These are phyloP conservation scores for Thyridium curvatum DNA, from an alignment of 2,329 filamentous ascomycete species.

Conservation along the genomic window DNA sequence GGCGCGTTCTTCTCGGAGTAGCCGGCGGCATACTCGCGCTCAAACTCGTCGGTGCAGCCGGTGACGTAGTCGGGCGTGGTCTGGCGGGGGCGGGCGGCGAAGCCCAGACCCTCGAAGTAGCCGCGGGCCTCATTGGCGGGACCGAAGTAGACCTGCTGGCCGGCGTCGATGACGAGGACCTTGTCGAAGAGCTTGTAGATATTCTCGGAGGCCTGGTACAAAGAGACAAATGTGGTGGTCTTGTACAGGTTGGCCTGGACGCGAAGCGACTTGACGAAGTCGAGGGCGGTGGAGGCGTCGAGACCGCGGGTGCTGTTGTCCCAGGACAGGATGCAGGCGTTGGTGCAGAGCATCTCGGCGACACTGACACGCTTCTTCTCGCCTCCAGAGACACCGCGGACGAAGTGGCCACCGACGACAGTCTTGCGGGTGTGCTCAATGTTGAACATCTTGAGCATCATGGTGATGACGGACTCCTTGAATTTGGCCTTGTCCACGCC, in stretches of 20 bases:
- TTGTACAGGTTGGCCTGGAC: constrained; percentile 80
- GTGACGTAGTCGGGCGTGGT: constrained; percentile 80
- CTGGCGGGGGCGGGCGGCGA: constrained; percentile 66
- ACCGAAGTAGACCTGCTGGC: constrained; percentile 71
- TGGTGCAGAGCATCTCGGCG: constrained; percentile 74
- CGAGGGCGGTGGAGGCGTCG: constrained; percentile 48
- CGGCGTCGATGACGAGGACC: constrained; percentile 73
- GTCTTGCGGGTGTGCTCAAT: constrained; percentile 85
- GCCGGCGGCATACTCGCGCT: constrained; percentile 68
- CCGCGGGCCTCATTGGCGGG: constrained; percentile 57
- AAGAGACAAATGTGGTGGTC: constrained; percentile 76
- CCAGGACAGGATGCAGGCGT: constrained; percentile 67
- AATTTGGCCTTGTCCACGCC: constrained; percentile 64
- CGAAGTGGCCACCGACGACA: constrained; percentile 74
- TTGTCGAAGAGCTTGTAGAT: constrained; percentile 79
- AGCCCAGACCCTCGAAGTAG: constrained; percentile 76
- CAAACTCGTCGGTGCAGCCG: constrained; percentile 77
- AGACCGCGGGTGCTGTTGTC: constrained; percentile 58
- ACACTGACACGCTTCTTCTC: constrained; percentile 78
- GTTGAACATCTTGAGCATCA: constrained; percentile 86
- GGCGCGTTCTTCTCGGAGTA: constrained; percentile 61
- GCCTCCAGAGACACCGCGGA: constrained; percentile 68
- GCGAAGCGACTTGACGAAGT: constrained; percentile 57
- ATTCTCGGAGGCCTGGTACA: constrained; percentile 81
- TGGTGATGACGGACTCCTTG: constrained; percentile 67